phyloP scores from a whole-genome alignment of 1,284 basidiomycete genomes.

The Fomitopsis palustris region DNA sequence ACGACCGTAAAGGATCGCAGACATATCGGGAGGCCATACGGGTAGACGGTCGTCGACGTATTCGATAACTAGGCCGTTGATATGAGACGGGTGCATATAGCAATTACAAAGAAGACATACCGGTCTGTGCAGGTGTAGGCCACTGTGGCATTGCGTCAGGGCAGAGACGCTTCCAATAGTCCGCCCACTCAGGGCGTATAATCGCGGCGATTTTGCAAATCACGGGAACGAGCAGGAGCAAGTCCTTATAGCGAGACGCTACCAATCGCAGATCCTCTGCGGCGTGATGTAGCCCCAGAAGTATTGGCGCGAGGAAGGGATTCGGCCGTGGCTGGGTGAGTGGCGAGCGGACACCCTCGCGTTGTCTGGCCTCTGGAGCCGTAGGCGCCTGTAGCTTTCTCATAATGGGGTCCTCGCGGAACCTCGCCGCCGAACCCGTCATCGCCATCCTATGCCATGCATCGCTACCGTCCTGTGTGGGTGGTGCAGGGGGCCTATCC shows the following conservation, averaged over 20 bases:
- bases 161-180: constrained; percentile 82
- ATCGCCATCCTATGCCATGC: constrained; percentile 33
- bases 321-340: constrained; percentile 29
- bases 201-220: constrained; percentile 65
- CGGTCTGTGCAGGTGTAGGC: constrained; percentile 43
- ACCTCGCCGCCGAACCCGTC: constrained; percentile 40
- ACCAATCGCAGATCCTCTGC: constrained; percentile 67
- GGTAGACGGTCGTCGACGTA: constrained; percentile 63
- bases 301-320: constrained; percentile 43
- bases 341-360: neutral
- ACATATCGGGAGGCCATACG: constrained; percentile 67
- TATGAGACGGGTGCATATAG: neutral
- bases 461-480: constrained; percentile 1
- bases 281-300: constrained; percentile 75
- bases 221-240: constrained; percentile 61
- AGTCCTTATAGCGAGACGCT: constrained; percentile 46
- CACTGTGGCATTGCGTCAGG: constrained; percentile 56
- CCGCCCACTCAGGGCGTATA: constrained; percentile 78
- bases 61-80: constrained; percentile 31
- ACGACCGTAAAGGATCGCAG: constrained; percentile 58
- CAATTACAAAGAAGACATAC: constrained; percentile 34
- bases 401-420: constrained; percentile 58
- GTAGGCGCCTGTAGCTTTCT: constrained; percentile 40
- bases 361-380: neutral
- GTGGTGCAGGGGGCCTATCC: neutral